These are phyloP conservation scores for Kokia cookei DNA, from an alignment of 441 rosid genomes.

Conservation along the genomic window DNA sequence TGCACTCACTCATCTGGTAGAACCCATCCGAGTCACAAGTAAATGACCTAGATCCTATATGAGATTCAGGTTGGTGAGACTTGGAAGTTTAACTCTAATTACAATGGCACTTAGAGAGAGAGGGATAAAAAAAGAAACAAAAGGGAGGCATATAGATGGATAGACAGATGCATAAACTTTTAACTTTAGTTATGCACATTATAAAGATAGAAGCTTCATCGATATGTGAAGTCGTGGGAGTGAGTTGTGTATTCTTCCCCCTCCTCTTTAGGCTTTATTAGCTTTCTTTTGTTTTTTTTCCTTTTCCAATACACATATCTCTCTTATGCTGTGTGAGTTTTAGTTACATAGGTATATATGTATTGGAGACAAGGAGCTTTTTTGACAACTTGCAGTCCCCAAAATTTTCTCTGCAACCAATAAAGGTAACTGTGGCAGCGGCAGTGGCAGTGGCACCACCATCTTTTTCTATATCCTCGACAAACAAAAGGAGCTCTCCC, in stretches of 20 bases:
- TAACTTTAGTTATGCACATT: neutral
- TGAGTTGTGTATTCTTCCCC: slow-evolving; percentile 40
- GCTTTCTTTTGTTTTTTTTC: slow-evolving; percentile 21
- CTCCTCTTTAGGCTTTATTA: slow-evolving; percentile 45
- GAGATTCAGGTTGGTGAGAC: too few relatives aligned
- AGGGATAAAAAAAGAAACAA: neutral
- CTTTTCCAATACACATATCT: neutral
- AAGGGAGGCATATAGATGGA: neutral
- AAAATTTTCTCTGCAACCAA: slow-evolving; percentile 41
- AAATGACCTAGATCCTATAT: too few relatives aligned
- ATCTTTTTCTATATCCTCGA: slow-evolving; percentile 5
- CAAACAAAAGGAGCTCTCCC: neutral
- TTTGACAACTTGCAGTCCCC: slow-evolving; percentile 52
- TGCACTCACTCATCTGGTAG: too few relatives aligned
- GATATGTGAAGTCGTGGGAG: slow-evolving; percentile 50
- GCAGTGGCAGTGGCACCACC: slow-evolving; percentile 14
- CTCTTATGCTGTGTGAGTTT: slow-evolving; percentile 15
- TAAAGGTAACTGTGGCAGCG: slow-evolving; percentile 23
- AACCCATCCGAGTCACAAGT: too few relatives aligned
- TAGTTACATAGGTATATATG: slow-evolving; percentile 22
- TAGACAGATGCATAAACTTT: neutral
- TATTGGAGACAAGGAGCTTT: slow-evolving; percentile 27
- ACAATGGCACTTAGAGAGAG: too few relatives aligned
- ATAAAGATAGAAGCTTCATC: slow-evolving; percentile 77
- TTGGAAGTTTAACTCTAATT: too few relatives aligned